Evolutionary conservation across 2,329 filamentous ascomycete species (phyloP).

Genomic region (Hypoxylon sp.): DNA sequence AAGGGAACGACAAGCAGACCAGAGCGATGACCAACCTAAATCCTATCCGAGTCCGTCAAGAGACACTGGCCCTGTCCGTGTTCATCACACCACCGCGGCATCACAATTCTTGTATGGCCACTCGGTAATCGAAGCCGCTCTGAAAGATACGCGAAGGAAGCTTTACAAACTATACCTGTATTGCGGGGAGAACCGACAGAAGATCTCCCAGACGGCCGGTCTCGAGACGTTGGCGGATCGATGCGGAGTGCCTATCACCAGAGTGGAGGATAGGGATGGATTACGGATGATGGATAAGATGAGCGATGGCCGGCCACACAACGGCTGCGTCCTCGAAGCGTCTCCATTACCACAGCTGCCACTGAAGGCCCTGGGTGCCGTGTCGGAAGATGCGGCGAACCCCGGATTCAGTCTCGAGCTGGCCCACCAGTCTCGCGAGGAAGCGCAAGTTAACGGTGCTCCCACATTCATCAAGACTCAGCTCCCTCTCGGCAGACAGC

Average conservation of each 20-base stretch:
- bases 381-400: constrained; percentile 54
- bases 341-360: constrained; percentile 81
- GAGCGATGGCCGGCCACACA: constrained; percentile 83
- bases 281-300: constrained; percentile 81
- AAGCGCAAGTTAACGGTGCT: constrained; percentile 75
- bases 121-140: constrained; percentile 80
- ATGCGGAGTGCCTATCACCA: constrained; percentile 61
- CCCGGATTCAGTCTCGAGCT: constrained; percentile 66
- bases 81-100: constrained; percentile 76
- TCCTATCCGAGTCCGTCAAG: constrained; percentile 8
- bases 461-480: constrained; percentile 56
- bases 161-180: constrained; percentile 87
- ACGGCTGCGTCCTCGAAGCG: constrained; percentile 86
- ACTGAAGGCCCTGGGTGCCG: constrained; percentile 63
- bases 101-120: constrained; percentile 92
- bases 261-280: constrained; percentile 62
- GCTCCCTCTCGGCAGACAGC: constrained; percentile 59
- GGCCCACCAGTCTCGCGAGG: constrained; percentile 76
- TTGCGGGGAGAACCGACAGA: constrained; percentile 62
- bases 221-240: constrained; percentile 57
- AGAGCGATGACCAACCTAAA: constrained; percentile 13
- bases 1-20: constrained; percentile 2
- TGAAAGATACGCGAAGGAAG: constrained; percentile 71
- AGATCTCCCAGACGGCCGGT: constrained; percentile 53
- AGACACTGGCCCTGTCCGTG: constrained; percentile 48